Conservation (phyloP, 148 eudicot species). For the Rhododendron williamsianum region DNA sequence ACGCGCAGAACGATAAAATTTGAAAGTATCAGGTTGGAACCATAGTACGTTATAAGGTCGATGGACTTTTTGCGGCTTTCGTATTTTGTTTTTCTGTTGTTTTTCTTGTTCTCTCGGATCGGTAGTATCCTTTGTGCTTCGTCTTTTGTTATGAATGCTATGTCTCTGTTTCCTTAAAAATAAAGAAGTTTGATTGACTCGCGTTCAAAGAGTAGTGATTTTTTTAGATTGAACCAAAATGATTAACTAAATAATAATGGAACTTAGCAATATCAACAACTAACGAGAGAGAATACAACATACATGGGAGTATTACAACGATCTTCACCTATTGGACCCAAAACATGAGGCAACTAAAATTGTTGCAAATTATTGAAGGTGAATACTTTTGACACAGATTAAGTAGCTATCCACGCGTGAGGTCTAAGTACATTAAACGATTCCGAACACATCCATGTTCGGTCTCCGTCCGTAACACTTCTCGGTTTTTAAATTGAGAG, state of each 20-base stretch:
- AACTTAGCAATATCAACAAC: neutral
- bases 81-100: too few species aligned
- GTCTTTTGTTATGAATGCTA: neutral
- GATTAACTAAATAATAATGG: neutral
- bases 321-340: neutral
- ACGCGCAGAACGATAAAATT: neutral
- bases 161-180: neutral
- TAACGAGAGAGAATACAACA: neutral
- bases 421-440: neutral
- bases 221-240: neutral
- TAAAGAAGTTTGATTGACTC: neutral
- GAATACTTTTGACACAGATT: neutral
- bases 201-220: neutral
- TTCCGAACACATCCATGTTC: neutral
- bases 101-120: too few species aligned
- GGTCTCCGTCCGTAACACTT: neutral
- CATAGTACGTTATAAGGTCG: neutral
- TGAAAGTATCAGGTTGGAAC: neutral
- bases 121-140: too few species aligned
- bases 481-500: too few species aligned
- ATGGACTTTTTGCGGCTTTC: too few species aligned
- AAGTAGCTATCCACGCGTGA: neutral
- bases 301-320: neutral
- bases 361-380: neutral
- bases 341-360: slow-evolving; percentile 8